Evolutionary conservation across 768 basidiomycete species (phyloP).

Genomic region (Amanita jacksonii): DNA sequence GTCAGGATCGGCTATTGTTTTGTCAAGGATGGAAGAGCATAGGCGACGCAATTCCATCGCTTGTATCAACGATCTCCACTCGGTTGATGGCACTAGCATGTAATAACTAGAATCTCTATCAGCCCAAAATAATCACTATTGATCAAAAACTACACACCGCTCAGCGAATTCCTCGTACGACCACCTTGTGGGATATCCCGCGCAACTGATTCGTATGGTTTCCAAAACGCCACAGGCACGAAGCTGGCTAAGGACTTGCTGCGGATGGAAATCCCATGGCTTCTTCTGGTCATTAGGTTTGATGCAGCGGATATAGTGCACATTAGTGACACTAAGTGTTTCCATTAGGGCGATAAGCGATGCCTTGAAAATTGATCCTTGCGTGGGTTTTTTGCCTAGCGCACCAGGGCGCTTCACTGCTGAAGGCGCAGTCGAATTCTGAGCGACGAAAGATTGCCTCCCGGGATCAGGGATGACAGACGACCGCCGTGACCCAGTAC

Average conservation of each 20-base stretch:
- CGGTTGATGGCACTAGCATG: constrained; percentile 82
- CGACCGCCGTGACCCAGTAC: constrained; percentile 67
- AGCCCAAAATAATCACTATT: neutral
- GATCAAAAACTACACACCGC: constrained; percentile 43
- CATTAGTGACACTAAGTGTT: constrained; percentile 93
- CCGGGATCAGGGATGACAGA: constrained; percentile 87
- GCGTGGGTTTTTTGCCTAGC: constrained; percentile 83
- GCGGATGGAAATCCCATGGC: constrained; percentile 95
- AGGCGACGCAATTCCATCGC: constrained; percentile 70
- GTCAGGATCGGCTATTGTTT: constrained; percentile 86
- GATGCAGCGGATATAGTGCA: constrained; percentile 98
- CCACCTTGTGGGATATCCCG: constrained; percentile 97
- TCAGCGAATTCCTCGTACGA: constrained; percentile 98
- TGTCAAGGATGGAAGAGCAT: constrained; percentile 76
- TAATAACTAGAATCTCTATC: constrained; percentile 55
- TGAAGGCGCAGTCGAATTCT: constrained; percentile 26
- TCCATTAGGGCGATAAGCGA: constrained; percentile 94
- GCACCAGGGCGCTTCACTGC: constrained; percentile 55
- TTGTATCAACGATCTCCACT: constrained; percentile 84
- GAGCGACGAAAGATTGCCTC: constrained; percentile 58
- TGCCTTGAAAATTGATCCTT: constrained; percentile 97
- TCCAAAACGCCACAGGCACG: constrained; percentile 98
- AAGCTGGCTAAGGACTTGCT: constrained; percentile 90
- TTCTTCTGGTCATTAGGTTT: constrained; percentile 96
- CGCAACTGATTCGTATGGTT: constrained; percentile 97